Percentiles rank a stretch among this genome's conserved stretches.
phyloP scores from a whole-genome alignment of 495 filamentous ascomycete species.

The Aspergillus funiculosus region DNA sequence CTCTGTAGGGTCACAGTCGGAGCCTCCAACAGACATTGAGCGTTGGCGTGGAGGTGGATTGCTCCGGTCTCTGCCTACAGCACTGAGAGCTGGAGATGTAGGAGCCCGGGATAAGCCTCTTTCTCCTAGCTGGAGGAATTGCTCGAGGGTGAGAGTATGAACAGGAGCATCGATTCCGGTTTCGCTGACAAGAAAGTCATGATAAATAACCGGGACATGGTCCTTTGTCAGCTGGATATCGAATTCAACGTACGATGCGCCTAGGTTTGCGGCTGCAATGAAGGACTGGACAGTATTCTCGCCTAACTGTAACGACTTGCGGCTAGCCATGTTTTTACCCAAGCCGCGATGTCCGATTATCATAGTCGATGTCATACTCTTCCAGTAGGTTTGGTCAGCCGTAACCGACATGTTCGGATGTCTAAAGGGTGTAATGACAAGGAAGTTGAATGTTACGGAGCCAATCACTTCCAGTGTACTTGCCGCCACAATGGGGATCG shows the following conservation, averaged over 20 bases:
- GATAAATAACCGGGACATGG: conserved; percentile 97
- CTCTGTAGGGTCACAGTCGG: conserved; percentile 49
- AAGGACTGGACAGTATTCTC: conserved; percentile 96
- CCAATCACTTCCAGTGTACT: conserved; percentile 86
- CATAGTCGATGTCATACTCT: conserved; percentile 73
- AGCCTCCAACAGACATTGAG: conserved; percentile 54
- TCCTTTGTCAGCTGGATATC: conserved; percentile 99
- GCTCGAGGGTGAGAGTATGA: conserved; percentile 88
- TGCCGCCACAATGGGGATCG: conserved; percentile 79
- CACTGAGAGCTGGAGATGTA: conserved; percentile 35
- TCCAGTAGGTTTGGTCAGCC: conserved; percentile 92
- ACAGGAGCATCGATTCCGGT: conserved; percentile 97
- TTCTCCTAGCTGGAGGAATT: conserved; percentile 81
- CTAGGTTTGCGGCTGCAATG: conserved; percentile 89
- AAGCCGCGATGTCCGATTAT: conserved; percentile 90
- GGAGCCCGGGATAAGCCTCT: conserved; percentile 40
- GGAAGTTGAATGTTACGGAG: conserved; percentile 90
- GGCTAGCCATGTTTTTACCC: conserved; percentile 80
- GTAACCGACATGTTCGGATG: conserved; percentile 92
- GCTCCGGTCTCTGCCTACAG: conserved; percentile 6
- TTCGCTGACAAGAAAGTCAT: conserved; percentile 97
- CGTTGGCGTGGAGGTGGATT: conserved; percentile 34
- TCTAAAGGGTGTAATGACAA: conserved; percentile 88
- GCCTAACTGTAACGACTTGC: conserved; percentile 83
- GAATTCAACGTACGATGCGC: conserved; percentile 86